Conservation (phyloP, 176 grass and related monocot species). For the Phoenix dactylifera region DNA sequence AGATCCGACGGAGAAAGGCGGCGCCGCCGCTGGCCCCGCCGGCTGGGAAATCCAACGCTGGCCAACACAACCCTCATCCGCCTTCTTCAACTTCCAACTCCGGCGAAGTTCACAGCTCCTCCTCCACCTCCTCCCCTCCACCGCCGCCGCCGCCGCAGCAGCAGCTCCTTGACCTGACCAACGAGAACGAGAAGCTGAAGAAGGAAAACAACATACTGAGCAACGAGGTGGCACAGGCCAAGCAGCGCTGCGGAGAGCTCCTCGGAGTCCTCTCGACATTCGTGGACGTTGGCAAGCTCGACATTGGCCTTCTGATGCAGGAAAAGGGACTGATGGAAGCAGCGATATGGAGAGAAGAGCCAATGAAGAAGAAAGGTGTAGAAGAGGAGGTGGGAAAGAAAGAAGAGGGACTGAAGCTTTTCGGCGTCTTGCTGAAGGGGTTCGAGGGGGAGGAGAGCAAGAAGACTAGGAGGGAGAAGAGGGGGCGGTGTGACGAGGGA, state of each 20-base stretch:
- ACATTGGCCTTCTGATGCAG: slow-evolving; percentile 41
- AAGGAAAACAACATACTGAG: slow-evolving; percentile 47
- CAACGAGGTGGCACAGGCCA: slow-evolving; percentile 42
- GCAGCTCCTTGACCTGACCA: slow-evolving; percentile 25
- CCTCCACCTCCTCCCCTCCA: slow-evolving; percentile 38
- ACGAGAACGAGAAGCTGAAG: slow-evolving; percentile 60
- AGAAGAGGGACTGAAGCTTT: slow-evolving; percentile 45
- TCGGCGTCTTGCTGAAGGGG: slow-evolving; percentile 49
- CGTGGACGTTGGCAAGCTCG: slow-evolving; percentile 51
- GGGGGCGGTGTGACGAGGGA: slow-evolving; percentile 33
- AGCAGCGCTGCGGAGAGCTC: slow-evolving; percentile 54
- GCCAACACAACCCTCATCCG: slow-evolving; percentile 16
- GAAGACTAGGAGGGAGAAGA: slow-evolving; percentile 29
- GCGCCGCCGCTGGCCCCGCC: slow-evolving; percentile 13
- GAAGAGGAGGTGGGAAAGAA: not conserved
- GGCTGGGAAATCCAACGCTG: slow-evolving; percentile 8
- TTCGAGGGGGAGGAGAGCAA: not conserved
- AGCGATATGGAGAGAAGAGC: not conserved
- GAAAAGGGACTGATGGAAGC: slow-evolving; percentile 3
- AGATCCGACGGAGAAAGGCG: slow-evolving; percentile 55
- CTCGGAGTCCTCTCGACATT: slow-evolving; percentile 62
- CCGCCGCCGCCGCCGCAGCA: slow-evolving; percentile 12
- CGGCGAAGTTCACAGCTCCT: slow-evolving; percentile 38
- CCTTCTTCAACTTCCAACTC: slow-evolving; percentile 35
- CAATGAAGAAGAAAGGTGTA: not conserved